phyloP scores from a whole-genome alignment of 352 stramenopile genomes.

The Plasmopara muralis region DNA sequence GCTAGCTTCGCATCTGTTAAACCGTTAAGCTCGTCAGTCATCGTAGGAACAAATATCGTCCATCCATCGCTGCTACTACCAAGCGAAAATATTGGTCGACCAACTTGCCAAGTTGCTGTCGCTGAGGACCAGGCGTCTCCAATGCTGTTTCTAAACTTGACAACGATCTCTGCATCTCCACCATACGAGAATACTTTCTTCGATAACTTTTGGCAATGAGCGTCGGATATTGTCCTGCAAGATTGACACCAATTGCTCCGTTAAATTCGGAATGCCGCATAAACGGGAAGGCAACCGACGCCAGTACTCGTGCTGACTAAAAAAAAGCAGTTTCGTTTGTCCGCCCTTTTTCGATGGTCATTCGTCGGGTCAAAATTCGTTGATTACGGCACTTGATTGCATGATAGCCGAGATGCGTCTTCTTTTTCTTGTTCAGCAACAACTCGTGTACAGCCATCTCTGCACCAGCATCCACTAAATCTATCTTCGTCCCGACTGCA shows the following conservation, averaged over 20 bases:
- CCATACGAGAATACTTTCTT: constrained; percentile 32
- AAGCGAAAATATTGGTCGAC: constrained; percentile 24
- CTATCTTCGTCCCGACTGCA: constrained; percentile 83
- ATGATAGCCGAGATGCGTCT: constrained; percentile 66
- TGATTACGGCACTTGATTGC: constrained; percentile 84
- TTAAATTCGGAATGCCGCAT: constrained; percentile 35
- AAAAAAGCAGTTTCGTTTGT: constrained; percentile 56
- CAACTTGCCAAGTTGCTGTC: constrained; percentile 30
- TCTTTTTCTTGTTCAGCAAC: constrained; percentile 67
- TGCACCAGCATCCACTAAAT: constrained; percentile 79
- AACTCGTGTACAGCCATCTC: constrained; percentile 66
- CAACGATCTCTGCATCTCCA: constrained; percentile 15
- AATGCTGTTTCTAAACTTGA: constrained; percentile 19
- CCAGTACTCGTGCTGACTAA: constrained; percentile 40
- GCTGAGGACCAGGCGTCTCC: constrained; percentile 18
- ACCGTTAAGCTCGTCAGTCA: too few relatives aligned
- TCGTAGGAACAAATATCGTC: too few relatives aligned
- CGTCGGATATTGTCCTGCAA: constrained; percentile 43
- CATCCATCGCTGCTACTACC: constrained; percentile 30
- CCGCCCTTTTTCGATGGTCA: constrained; percentile 48
- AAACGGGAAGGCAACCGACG: constrained; percentile 16
- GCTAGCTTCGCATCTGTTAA: too few relatives aligned
- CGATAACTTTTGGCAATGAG: constrained; percentile 35
- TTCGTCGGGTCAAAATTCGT: constrained; percentile 43
- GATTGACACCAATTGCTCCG: constrained; percentile 31